Percentiles rank a stretch among this genome's conserved stretches.
These are phyloP conservation scores for Obelidium mucronatum DNA, from an alignment of 192 early-diverging fungal genomes.

Conservation along the genomic window DNA sequence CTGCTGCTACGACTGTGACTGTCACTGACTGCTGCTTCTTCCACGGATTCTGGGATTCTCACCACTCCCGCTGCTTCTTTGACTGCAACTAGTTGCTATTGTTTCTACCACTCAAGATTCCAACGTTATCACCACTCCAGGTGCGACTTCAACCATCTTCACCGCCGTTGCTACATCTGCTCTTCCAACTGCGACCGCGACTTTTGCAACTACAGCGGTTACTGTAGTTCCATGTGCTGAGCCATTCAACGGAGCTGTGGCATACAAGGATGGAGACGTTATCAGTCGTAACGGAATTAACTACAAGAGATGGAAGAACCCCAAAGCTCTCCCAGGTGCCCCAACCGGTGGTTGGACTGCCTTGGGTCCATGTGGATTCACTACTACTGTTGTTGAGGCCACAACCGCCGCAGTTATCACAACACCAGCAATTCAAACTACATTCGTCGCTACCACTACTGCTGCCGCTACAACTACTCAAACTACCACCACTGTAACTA, in stretches of 20 bases:
- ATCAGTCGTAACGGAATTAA: constrained; percentile 7
- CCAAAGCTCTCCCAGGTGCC: not conserved
- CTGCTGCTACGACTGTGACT: not conserved
- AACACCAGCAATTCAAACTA: not conserved
- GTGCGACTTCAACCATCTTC: too few relatives aligned
- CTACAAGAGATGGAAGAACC: constrained; percentile 2
- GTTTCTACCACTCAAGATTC: too few relatives aligned
- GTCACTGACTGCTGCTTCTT: too few relatives aligned
- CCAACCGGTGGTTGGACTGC: not conserved
- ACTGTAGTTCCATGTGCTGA: not conserved
- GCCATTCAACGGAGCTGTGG: not conserved
- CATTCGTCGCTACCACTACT: not conserved
- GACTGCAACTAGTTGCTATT: too few relatives aligned
- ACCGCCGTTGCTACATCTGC: too few relatives aligned
- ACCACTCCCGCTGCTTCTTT: too few relatives aligned
- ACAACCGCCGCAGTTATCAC: not conserved
- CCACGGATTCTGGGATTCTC: too few relatives aligned
- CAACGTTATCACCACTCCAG: too few relatives aligned
- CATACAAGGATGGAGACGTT: not conserved
- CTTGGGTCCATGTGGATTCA: not conserved
- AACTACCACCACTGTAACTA: not conserved
- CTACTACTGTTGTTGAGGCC: not conserved
- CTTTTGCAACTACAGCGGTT: too few relatives aligned
- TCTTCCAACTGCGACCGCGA: too few relatives aligned
- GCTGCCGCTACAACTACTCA: not conserved